Evolutionary conservation across 2,329 filamentous ascomycete species (phyloP).

Genomic region (Monilinia laxa): DNA sequence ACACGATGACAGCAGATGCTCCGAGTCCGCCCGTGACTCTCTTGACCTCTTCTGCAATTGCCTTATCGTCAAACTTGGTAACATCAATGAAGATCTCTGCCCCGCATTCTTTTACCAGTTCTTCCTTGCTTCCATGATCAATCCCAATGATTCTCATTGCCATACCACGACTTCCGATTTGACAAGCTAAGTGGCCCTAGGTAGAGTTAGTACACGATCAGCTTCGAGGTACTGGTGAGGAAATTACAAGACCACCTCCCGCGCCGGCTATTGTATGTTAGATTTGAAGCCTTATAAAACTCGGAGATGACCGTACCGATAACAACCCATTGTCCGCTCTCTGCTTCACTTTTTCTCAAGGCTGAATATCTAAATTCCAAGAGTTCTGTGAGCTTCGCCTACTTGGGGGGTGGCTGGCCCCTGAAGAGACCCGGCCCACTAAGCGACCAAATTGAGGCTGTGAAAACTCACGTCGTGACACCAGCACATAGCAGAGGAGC

Average conservation of each 20-base stretch:
- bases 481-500: constrained; percentile 69
- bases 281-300: constrained; percentile 24
- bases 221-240: background rate
- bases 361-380: constrained; percentile 52
- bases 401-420: constrained; percentile 26
- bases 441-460: constrained; percentile 27
- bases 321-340: constrained; percentile 42
- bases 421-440: constrained; percentile 21
- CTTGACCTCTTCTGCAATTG: constrained; percentile 55
- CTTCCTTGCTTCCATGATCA: constrained; percentile 61
- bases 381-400: constrained; percentile 32
- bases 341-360: constrained; percentile 58
- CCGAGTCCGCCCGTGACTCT: constrained; percentile 57
- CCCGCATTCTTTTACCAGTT: constrained; percentile 57
- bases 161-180: constrained; percentile 60
- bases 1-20: constrained; percentile 58
- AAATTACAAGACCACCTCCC: constrained; percentile 55
- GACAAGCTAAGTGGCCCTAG: constrained; percentile 59
- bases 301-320: constrained; percentile 34
- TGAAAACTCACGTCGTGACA: constrained; percentile 51
- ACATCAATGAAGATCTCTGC: constrained; percentile 67
- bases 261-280: constrained; percentile 47
- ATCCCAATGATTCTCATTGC: constrained; percentile 64
- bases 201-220: constrained; percentile 12
- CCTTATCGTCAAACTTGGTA: constrained; percentile 51